phyloP scores from a whole-genome alignment of 2,329 filamentous ascomycete genomes.

The Aspergillus amoenus region DNA sequence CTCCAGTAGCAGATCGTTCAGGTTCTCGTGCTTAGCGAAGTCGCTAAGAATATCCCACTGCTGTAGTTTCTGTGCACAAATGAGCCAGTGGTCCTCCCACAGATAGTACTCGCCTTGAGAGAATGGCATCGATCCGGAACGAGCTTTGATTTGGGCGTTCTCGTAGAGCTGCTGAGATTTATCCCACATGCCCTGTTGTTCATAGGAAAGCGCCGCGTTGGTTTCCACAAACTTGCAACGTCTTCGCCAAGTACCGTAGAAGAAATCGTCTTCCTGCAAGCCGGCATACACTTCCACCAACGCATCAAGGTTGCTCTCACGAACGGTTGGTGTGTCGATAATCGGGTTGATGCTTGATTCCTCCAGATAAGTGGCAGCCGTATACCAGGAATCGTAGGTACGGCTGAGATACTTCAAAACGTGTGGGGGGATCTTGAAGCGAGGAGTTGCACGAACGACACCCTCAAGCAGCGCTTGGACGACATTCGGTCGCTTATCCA shows the following conservation, averaged over 20 bases:
- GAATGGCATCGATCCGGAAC: slow-evolving; percentile 93
- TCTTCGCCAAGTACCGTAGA: slow-evolving; percentile 94
- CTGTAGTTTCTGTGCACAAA: slow-evolving; percentile 96
- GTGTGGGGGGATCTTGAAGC: slow-evolving; percentile 91
- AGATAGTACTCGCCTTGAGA: slow-evolving; percentile 97
- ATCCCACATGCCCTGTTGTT: slow-evolving; percentile 99
- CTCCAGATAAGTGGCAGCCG: slow-evolving; percentile 85
- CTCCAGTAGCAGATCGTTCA: slow-evolving; percentile 93
- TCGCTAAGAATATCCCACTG: slow-evolving; percentile 98
- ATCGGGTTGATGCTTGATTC: slow-evolving; percentile 81
- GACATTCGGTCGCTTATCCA: slow-evolving; percentile 93
- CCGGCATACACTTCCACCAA: slow-evolving; percentile 89
- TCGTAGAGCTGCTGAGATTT: slow-evolving; percentile 98
- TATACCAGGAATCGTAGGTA: slow-evolving; percentile 97
- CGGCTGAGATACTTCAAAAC: slow-evolving; percentile 93
- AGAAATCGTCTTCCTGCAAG: slow-evolving; percentile 92
- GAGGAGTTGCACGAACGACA: slow-evolving; percentile 76
- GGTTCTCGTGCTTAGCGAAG: slow-evolving; percentile 97
- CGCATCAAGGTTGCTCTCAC: slow-evolving; percentile 94
- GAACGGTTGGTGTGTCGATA: slow-evolving; percentile 76
- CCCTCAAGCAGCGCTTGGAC: slow-evolving; percentile 89
- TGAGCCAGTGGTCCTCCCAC: slow-evolving; percentile 99
- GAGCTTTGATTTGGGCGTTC: slow-evolving; percentile 91
- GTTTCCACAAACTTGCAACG: slow-evolving; percentile 96
- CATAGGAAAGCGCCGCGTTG: slow-evolving; percentile 93